These are phyloP conservation scores for Camellia granthamiana DNA, from an alignment of 148 eudicot genomes.

Conservation along the genomic window DNA sequence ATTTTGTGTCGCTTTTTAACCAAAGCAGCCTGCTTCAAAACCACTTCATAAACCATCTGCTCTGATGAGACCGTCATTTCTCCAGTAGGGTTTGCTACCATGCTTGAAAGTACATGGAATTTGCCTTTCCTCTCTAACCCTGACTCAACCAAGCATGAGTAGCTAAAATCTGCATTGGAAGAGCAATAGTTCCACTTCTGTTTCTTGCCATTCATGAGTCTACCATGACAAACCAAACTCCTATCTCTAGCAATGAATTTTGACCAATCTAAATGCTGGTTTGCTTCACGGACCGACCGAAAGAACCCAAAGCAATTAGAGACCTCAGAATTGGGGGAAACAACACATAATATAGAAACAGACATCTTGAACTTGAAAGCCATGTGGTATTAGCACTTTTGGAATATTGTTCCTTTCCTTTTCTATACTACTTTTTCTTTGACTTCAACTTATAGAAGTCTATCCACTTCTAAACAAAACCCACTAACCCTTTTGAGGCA, in stretches of 20 bases:
- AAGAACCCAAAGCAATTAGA: slow-evolving; percentile 44
- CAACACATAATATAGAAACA: slow-evolving; percentile 70
- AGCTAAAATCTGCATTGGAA: slow-evolving; percentile 20
- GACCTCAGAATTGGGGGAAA: slow-evolving; percentile 64
- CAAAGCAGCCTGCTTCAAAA: slow-evolving; percentile 87
- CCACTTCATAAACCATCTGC: slow-evolving; percentile 94
- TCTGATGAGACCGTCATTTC: slow-evolving; percentile 72
- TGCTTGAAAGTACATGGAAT: slow-evolving; percentile 49
- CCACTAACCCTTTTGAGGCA: background rate
- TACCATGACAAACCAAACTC: slow-evolving; percentile 28
- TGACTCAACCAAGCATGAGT: slow-evolving; percentile 25
- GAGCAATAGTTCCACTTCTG: slow-evolving; percentile 42
- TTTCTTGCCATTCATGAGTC: slow-evolving; percentile 36
- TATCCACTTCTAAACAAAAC: slow-evolving; percentile 10
- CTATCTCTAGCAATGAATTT: slow-evolving; percentile 19
- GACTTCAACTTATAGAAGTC: background rate
- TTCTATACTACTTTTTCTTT: too few relatives aligned
- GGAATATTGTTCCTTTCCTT: background rate
- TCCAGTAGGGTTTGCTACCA: slow-evolving; percentile 69
- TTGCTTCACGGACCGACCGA: slow-evolving; percentile 35
- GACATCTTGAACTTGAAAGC: slow-evolving; percentile 45
- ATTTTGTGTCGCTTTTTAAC: slow-evolving; percentile 52
- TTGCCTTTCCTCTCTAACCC: slow-evolving; percentile 37
- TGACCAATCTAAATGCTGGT: slow-evolving; percentile 27
- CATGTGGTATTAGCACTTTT: background rate